Evolutionary conservation across 192 early-diverging fungal species (phyloP).

Genomic region (Entomortierella beljakovae): DNA sequence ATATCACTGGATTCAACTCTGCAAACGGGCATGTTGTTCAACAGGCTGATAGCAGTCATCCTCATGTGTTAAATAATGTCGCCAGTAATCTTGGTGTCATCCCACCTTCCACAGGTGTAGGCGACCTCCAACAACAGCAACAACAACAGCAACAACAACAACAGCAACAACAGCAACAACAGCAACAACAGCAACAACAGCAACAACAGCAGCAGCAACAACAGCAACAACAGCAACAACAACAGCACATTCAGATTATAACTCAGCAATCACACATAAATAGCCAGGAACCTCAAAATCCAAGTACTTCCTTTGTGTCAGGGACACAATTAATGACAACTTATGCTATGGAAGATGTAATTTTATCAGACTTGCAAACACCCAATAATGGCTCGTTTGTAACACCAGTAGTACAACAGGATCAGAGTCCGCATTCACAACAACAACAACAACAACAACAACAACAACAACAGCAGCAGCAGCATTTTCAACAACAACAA

Average conservation of each 20-base stretch:
- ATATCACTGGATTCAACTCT: constrained; percentile 12
- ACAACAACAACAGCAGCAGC: constrained; percentile 21
- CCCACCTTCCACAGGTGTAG: too few species aligned
- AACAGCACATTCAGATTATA: constrained; percentile 6
- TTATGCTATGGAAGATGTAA: constrained; percentile 43
- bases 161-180: too few species aligned
- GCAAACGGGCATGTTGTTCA: constrained; percentile 14
- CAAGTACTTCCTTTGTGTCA: background rate
- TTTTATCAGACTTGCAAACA: constrained; percentile 13
- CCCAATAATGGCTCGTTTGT: constrained; percentile 4
- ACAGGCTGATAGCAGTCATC: background rate
- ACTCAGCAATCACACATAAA: constrained; percentile 5
- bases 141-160: constrained; percentile 27
- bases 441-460: constrained; percentile 17
- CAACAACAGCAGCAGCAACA: background rate
- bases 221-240: constrained; percentile 10
- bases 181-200: background rate
- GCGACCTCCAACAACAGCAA: constrained; percentile 3
- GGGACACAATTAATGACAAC: background rate
- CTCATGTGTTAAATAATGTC: background rate
- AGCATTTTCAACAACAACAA: constrained; percentile 21
- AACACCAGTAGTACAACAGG: constrained; percentile 7
- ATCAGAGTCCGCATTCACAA: too few species aligned
- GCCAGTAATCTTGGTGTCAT: background rate
- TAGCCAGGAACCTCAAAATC: background rate